phyloP scores from a whole-genome alignment of 23 red algal genomes.

The Rhodosorus marinus region DNA sequence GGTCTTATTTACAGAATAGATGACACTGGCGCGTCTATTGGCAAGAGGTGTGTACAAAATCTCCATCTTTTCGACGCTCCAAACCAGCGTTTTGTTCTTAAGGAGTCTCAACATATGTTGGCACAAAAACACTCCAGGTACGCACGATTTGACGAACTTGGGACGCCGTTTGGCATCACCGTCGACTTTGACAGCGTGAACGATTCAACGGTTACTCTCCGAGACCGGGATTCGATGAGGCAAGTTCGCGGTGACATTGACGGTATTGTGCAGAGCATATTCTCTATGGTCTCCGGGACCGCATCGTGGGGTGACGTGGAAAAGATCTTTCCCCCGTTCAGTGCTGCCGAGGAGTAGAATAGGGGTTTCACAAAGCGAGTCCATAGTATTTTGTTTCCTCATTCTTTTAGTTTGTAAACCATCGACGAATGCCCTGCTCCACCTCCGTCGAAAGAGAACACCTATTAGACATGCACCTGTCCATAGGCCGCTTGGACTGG shows the following conservation, averaged over 20 bases:
- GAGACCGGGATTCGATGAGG: constrained; percentile 81
- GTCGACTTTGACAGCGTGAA: constrained; percentile 56
- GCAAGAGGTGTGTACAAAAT: too few relatives aligned
- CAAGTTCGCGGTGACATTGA: constrained; percentile 42
- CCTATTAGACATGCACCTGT: too few relatives aligned
- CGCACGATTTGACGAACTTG: constrained; percentile 82
- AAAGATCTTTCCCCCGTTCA: background rate
- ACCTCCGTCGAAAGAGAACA: too few relatives aligned
- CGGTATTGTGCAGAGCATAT: constrained; percentile 1
- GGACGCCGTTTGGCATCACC: constrained; percentile 89
- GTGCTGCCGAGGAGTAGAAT: background rate
- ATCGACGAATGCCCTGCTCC: too few relatives aligned
- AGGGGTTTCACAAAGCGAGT: too few relatives aligned
- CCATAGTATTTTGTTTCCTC: too few relatives aligned
- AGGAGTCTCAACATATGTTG: too few relatives aligned
- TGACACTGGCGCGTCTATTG: constrained; percentile 68
- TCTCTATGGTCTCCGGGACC: background rate
- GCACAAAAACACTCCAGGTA: too few relatives aligned
- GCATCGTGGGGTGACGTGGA: background rate
- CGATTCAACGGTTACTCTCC: constrained; percentile 65
- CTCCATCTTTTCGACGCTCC: too few relatives aligned
- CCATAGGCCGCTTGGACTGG: too few relatives aligned
- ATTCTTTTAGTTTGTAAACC: too few relatives aligned
- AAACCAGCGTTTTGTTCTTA: too few relatives aligned
- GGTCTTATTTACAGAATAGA: constrained; percentile 49